Conservation (phyloP, 1,284 basidiomycete genomes). For the Fistulinella cinereoalba region DNA sequence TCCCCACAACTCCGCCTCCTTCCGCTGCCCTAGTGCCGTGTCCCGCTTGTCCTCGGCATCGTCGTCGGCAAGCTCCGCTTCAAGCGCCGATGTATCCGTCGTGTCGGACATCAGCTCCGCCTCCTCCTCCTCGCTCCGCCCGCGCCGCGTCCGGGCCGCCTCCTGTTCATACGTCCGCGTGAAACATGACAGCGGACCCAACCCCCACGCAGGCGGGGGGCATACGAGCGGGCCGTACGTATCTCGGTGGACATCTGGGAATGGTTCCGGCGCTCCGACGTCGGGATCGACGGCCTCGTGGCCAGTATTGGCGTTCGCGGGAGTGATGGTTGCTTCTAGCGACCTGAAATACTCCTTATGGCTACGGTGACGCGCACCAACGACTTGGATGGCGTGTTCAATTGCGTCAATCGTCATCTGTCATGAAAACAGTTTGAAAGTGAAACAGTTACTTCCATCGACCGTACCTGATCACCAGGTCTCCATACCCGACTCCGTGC, state of each 20-base stretch:
- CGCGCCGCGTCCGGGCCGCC: conserved; percentile 19
- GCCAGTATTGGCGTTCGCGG: conserved; percentile 13
- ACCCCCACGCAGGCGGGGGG: conserved; percentile 23
- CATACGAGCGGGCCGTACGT: conserved; percentile 30
- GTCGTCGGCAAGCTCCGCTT: conserved; percentile 48
- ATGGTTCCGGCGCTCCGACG: conserved; percentile 2
- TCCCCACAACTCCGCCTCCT: conserved; percentile 35
- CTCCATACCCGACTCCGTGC: conserved; percentile 56
- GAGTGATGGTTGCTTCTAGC: conserved; percentile 20
- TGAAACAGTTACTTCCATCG: too few species aligned
- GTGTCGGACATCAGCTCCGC: conserved; percentile 38
- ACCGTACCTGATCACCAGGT: conserved; percentile 23
- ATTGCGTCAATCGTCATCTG: conserved; percentile 45
- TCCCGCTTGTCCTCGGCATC: conserved; percentile 45
- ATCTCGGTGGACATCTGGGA: conserved; percentile 19
- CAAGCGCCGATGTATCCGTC: conserved; percentile 43
- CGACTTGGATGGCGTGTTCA: conserved; percentile 42
- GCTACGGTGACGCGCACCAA: conserved; percentile 33
- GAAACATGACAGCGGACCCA: conserved; percentile 12
- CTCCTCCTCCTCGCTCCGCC: conserved; percentile 16
- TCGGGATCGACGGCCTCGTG: conserved; percentile 6
- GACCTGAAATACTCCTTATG: conserved; percentile 38
- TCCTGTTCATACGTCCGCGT: conserved; percentile 20
- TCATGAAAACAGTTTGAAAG: too few species aligned
- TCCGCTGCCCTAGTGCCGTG: conserved; percentile 12